Evolutionary conservation across 768 basidiomycete genomes (phyloP).

Genomic region (Mycena venus): DNA sequence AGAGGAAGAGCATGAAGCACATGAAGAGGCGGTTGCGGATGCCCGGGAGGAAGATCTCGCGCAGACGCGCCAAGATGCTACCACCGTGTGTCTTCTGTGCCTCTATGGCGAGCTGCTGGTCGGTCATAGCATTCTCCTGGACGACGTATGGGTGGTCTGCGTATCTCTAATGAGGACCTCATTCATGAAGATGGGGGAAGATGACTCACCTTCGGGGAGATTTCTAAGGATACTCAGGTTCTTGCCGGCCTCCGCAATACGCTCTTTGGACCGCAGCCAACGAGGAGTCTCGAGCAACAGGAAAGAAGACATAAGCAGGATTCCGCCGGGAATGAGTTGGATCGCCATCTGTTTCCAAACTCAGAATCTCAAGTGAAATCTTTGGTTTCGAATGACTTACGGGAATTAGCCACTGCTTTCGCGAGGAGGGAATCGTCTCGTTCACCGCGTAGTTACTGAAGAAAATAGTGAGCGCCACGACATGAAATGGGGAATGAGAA

Average conservation of each 20-base stretch:
- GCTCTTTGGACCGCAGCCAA: slow-evolving; percentile 19
- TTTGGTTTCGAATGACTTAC: neutral
- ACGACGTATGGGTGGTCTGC: slow-evolving; percentile 5
- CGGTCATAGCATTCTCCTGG: slow-evolving; percentile 19
- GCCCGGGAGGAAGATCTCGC: slow-evolving; percentile 13
- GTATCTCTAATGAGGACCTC: neutral
- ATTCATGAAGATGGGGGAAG: neutral
- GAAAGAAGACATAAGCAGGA: neutral
- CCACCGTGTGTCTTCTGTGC: slow-evolving; percentile 13
- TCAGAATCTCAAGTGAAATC: neutral
- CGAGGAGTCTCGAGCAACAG: slow-evolving; percentile 6
- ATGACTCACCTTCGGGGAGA: slow-evolving; percentile 5
- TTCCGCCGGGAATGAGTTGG: slow-evolving; percentile 7
- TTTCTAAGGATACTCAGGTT: slow-evolving; percentile 22
- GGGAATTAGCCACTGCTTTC: slow-evolving; percentile 17
- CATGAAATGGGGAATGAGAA: no score
- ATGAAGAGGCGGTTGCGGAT: slow-evolving; percentile 23
- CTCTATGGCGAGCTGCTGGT: slow-evolving; percentile 17
- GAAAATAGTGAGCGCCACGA: neutral
- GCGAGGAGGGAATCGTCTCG: slow-evolving; percentile 17
- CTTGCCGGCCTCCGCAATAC: slow-evolving; percentile 9
- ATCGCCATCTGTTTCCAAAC: neutral
- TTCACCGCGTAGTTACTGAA: slow-evolving; percentile 15
- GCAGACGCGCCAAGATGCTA: slow-evolving; percentile 12
- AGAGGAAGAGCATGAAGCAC: slow-evolving; percentile 26